Conservation (phyloP, 306 rosid species). For the Sicyos edulis region DNA sequence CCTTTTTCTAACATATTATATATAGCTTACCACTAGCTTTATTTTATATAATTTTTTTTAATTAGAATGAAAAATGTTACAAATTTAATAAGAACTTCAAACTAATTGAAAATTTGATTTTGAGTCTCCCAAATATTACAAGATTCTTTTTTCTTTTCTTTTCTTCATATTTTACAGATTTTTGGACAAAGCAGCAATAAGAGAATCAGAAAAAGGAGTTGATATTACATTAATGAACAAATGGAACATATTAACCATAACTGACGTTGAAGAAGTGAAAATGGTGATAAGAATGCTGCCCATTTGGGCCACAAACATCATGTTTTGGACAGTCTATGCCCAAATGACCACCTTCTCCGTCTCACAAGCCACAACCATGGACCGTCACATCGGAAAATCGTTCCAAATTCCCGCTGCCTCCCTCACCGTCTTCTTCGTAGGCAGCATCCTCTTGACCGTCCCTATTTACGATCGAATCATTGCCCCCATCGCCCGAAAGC, state of each 20-base stretch:
- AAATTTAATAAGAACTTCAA: neutral
- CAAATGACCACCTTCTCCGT: conserved; percentile 93
- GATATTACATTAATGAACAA: conserved; percentile 27
- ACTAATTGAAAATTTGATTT: neutral
- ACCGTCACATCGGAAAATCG: conserved; percentile 59
- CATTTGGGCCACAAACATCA: conserved; percentile 80
- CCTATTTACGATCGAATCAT: conserved; percentile 66
- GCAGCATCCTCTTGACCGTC: conserved; percentile 66
- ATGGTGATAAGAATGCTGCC: conserved; percentile 65
- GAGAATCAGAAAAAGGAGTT: conserved; percentile 20
- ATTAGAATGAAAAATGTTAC: neutral
- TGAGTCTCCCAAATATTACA: neutral
- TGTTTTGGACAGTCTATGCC: conserved; percentile 85
- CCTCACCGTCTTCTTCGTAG: conserved; percentile 68
- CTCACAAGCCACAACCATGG: conserved; percentile 86
- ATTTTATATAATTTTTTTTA: neutral
- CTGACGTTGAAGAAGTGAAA: conserved; percentile 88
- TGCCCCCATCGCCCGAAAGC: conserved; percentile 27
- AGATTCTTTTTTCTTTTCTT: neutral
- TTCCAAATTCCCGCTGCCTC: conserved; percentile 77
- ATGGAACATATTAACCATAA: conserved; percentile 60
- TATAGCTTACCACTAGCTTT: neutral
- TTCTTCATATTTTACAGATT: conserved; percentile 40
- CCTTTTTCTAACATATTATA: neutral
- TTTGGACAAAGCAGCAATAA: conserved; percentile 81